A percentile compares a stretch with the other conserved stretches of the same genome.
Evolutionary conservation across 1,284 basidiomycete genomes (phyloP).

Genomic region (Neonothopanus nambi): DNA sequence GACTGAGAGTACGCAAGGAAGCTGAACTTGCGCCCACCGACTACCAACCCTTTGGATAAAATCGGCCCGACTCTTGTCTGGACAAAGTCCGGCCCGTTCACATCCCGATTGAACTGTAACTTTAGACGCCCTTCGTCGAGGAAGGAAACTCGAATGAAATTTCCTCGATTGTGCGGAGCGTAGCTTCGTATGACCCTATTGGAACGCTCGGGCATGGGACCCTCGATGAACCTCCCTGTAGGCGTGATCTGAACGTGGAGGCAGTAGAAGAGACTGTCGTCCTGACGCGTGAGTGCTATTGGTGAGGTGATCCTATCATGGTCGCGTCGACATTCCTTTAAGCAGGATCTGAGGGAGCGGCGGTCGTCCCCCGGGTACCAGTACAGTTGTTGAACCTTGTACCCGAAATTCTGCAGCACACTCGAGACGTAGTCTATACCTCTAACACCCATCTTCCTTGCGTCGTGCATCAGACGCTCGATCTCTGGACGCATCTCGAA

Average conservation of each 20-base stretch:
- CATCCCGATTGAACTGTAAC: conserved; percentile 50
- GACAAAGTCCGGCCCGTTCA: conserved; percentile 50
- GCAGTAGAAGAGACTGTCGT: conserved; percentile 51
- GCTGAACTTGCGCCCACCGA: conserved; percentile 51
- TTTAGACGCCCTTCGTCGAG: conserved; percentile 54
- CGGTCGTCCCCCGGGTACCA: conserved; percentile 29
- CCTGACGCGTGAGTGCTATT: conserved; percentile 25
- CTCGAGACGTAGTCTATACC: conserved; percentile 37
- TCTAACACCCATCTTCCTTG: conserved; percentile 16
- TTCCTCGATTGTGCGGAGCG: conserved; percentile 42
- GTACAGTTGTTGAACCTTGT: conserved; percentile 30
- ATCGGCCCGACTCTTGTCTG: conserved; percentile 41
- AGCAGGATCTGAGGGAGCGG: conserved; percentile 35
- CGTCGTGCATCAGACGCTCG: conserved; percentile 22
- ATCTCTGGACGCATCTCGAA: conserved; percentile 42
- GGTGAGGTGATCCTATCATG: conserved; percentile 24
- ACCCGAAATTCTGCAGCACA: conserved; percentile 47
- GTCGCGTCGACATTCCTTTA: conserved; percentile 32
- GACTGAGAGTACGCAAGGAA: conserved; percentile 63
- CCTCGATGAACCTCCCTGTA: conserved; percentile 55
- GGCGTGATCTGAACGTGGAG: conserved; percentile 61
- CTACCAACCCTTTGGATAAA: conserved; percentile 43
- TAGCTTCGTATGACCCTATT: conserved; percentile 65
- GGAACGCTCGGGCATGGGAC: conserved; percentile 64
- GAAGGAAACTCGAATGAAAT: conserved; percentile 67